Base-by-base conservation (phyloP, 352 stramenopile genomes). In the Pythium insidiosum region DNA sequence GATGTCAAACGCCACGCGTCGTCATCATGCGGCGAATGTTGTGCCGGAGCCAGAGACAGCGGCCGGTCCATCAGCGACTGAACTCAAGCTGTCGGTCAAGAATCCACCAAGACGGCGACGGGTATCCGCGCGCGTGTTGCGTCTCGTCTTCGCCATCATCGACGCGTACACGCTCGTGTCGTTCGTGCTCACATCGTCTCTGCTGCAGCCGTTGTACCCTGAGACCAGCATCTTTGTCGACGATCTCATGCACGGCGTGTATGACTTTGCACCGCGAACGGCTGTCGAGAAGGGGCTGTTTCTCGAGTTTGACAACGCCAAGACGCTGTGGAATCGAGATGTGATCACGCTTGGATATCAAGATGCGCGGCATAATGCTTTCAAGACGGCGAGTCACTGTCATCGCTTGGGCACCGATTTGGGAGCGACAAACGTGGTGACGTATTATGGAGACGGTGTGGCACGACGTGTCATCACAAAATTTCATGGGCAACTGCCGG, bases 181-280 rank as follows among this genome's bases (percentile, higher is more conserved):
- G 18, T 58, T 58, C 13, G 10, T 58, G 24, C 9, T 53, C 4
- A 58, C 50, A 1, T 58, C 50, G n/a, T 53, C 50, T 11, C 16
- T 38, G 15, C 5, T 58, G 6, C 28, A 58, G 6, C 7, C 20
- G 5, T 24, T 59, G 15, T 47, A 36, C 30, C 34, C 46, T 2
- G 34, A 30, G 15, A 47, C 28, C 20, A 25, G 31, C 15, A 26
- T 46, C 10, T 59, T 59, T 26, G 23, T 59, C 4, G 43, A 59
- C 26, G 44, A 59, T 26, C 11, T 54, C 22, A 23, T 20, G 19
- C 42, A 44, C 16, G 51, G 51, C n/a, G 16, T 59, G n/a, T 59
- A 59, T 34, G 42, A 38, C 15, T 59, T 59, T 18, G 9, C 49
- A 6, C 39, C 46, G 3, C 38, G 39, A 0, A 43, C 36, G 33